phyloP scores from a whole-genome alignment of 2,329 filamentous ascomycete species.

The Ophiostoma tasmaniense region DNA sequence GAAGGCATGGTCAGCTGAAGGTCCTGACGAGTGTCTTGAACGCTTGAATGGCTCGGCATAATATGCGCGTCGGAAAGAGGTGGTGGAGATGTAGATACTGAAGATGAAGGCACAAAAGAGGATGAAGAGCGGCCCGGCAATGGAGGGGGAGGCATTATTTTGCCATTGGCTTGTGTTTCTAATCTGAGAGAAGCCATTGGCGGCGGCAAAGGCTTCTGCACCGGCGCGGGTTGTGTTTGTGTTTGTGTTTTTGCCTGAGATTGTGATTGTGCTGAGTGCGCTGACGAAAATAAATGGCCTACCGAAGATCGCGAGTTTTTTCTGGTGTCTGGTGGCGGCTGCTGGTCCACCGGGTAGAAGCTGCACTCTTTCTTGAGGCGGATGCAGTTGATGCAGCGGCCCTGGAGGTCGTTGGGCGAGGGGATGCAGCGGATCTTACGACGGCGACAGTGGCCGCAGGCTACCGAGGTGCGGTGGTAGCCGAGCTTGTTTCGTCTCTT shows the following conservation, averaged over 20 bases:
- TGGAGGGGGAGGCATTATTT: background rate
- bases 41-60: background rate
- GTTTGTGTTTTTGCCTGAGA: background rate
- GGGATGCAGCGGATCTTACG: constrained; percentile 89
- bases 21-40: constrained; percentile 32
- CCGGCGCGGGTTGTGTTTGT: background rate
- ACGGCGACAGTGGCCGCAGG: constrained; percentile 84
- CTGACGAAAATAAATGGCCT: constrained; percentile 20
- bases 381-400: constrained; percentile 86
- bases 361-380: constrained; percentile 89
- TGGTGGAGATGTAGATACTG: background rate
- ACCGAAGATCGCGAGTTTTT: constrained; percentile 36
- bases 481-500: constrained; percentile 79
- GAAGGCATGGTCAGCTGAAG: constrained; percentile 38
- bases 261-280: background rate
- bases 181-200: constrained; percentile 27
- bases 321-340: constrained; percentile 43
- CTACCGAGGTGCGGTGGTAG: constrained; percentile 90
- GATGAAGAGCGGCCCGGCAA: background rate
- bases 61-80: background rate
- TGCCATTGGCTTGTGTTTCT: constrained; percentile 27
- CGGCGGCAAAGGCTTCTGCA: constrained; percentile 34
- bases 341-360: constrained; percentile 82
- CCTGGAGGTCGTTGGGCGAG: constrained; percentile 60
- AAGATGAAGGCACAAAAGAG: background rate